Percentiles rank a stretch among this genome's conserved stretches.
Evolutionary conservation across 371 early-diverging fungal species (phyloP).

Genomic region (Mortierella sp.): DNA sequence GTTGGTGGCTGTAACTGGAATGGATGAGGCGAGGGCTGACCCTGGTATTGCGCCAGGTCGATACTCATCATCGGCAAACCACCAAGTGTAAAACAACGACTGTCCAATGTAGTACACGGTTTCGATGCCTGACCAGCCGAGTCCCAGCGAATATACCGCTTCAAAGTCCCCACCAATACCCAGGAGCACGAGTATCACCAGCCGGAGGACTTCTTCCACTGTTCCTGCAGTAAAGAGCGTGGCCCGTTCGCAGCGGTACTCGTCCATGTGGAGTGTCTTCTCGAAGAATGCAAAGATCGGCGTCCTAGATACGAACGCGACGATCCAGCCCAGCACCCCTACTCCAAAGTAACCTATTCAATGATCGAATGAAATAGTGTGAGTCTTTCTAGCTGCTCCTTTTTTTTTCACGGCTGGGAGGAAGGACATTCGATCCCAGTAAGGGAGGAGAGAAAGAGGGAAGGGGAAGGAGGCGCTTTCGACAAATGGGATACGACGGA

Average conservation of each 20-base stretch:
- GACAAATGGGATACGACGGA: no score
- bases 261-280: slow-evolving; percentile 10
- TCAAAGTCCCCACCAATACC: slow-evolving; percentile 23
- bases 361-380: no score
- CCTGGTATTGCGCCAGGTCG: not conserved
- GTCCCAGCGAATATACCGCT: slow-evolving; percentile 45
- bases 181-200: slow-evolving; percentile 3
- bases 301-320: slow-evolving; percentile 38
- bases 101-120: slow-evolving; percentile 50
- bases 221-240: slow-evolving; percentile 26
- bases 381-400: no score
- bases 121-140: slow-evolving; percentile 52
- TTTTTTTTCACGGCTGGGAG: no score
- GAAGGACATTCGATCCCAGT: no score
- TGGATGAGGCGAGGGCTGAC: not conserved
- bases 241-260: slow-evolving; percentile 23
- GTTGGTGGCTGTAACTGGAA: not conserved
- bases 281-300: slow-evolving; percentile 38
- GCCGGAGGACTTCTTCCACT: slow-evolving; percentile 21
- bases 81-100: slow-evolving; percentile 24
- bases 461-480: no score
- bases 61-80: slow-evolving; percentile 29
- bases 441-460: no score
- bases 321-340: slow-evolving; percentile 45
- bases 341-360: slow-evolving; percentile 30